phyloP scores from a whole-genome alignment of 139 green algal species.

The Chlamydomonas eustigma region DNA sequence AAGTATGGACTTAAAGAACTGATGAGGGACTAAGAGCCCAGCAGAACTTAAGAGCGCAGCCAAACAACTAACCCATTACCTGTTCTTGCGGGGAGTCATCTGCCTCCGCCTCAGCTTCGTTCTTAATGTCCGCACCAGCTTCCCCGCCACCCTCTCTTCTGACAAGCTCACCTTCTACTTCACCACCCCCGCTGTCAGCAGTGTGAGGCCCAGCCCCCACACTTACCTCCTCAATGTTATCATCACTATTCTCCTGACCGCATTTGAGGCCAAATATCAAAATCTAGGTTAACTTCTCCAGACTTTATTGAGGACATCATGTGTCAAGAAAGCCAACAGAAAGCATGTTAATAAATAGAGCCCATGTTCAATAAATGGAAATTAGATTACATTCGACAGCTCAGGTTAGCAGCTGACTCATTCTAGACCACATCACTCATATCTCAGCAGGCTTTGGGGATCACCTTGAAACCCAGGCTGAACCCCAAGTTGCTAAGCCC shows the following conservation, averaged over 20 bases:
- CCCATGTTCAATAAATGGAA: too few relatives aligned
- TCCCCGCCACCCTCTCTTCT: neutral
- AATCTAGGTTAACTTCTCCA: neutral
- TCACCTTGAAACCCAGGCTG: constrained; percentile 12
- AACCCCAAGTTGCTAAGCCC: constrained; percentile 4
- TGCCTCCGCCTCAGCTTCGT: too few relatives aligned
- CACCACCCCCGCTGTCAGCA: neutral
- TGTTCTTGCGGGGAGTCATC: too few relatives aligned
- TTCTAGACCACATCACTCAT: too few relatives aligned
- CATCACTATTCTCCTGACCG: neutral
- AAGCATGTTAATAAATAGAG: neutral
- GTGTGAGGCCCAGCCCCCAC: neutral
- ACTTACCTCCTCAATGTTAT: constrained; percentile 2
- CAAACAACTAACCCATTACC: too few relatives aligned
- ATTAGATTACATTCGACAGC: too few relatives aligned
- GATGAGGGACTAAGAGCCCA: too few relatives aligned
- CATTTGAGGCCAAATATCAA: neutral
- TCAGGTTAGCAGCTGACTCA: too few relatives aligned
- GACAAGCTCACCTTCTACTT: neutral
- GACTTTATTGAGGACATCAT: neutral
- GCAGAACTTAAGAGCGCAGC: too few relatives aligned
- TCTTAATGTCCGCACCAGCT: neutral
- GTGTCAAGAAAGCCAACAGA: neutral
- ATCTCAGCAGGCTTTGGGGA: too few relatives aligned
- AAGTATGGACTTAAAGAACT: too few relatives aligned